phyloP scores from a whole-genome alignment of 2,329 filamentous ascomycete species.

The Clarireedia hainanense region DNA sequence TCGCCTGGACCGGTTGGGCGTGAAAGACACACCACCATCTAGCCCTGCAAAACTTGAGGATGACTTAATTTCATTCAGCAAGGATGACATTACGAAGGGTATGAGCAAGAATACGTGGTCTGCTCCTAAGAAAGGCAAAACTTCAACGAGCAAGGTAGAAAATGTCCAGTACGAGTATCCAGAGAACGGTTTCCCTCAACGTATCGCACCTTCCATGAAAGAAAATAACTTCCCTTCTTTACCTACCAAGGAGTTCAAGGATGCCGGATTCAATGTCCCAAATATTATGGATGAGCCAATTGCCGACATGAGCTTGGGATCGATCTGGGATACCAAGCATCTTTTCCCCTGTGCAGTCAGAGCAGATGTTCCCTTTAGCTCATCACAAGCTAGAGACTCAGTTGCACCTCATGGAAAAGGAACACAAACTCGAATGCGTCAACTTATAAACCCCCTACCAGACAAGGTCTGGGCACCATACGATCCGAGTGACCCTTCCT shows the following conservation, averaged over 20 bases:
- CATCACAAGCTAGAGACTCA: not conserved
- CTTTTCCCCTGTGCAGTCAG: constrained; percentile 7
- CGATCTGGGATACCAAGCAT: constrained; percentile 7
- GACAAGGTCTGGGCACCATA: constrained; percentile 8
- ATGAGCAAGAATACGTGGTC: constrained; percentile 4
- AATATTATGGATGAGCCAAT: constrained; percentile 8
- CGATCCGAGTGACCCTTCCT: constrained; percentile 17
- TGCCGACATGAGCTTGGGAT: not conserved
- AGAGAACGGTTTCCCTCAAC: not conserved
- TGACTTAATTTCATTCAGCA: constrained; percentile 11
- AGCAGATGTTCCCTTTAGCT: constrained; percentile 1
- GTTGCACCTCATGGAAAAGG: not conserved
- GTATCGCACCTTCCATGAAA: constrained; percentile 3
- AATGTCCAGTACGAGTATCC: constrained; percentile 2
- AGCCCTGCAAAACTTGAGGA: constrained; percentile 5
- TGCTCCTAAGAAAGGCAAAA: not conserved
- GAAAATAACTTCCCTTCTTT: constrained; percentile 1
- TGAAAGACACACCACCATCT: not conserved
- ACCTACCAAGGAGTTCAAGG: not conserved
- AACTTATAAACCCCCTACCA: constrained; percentile 1
- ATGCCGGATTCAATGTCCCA: constrained; percentile 2
- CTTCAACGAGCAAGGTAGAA: not conserved
- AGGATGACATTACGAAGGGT: not conserved
- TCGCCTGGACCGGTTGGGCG: not conserved
- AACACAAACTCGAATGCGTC: not conserved